These are phyloP conservation scores for Murraya paniculata DNA, from an alignment of 345 rosid genomes.

Conservation along the genomic window DNA sequence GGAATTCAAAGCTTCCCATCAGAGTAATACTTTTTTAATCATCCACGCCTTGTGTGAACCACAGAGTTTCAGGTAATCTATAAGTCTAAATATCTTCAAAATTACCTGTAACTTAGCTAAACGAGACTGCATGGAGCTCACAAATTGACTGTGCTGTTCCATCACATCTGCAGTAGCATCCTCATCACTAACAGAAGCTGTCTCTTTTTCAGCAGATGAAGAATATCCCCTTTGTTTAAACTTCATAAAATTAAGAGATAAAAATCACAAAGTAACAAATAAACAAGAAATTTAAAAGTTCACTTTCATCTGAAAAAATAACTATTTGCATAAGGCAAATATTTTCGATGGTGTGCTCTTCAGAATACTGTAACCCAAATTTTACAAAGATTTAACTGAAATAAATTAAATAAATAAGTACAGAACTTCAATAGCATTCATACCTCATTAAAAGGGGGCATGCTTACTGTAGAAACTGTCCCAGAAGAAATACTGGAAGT, in stretches of 20 bases:
- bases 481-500: slow-evolving; percentile 37
- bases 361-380: neutral
- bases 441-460: slow-evolving; percentile 57
- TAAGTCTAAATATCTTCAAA: slow-evolving; percentile 16
- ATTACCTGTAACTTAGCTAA: slow-evolving; percentile 88
- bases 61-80: neutral
- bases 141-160: slow-evolving; percentile 79
- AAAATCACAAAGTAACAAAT: slow-evolving; percentile 14
- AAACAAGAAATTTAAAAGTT: neutral
- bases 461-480: slow-evolving; percentile 37
- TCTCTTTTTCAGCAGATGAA: slow-evolving; percentile 52
- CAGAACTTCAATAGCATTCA: slow-evolving; percentile 11
- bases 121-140: slow-evolving; percentile 92
- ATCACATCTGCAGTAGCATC: slow-evolving; percentile 64
- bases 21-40: neutral
- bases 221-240: slow-evolving; percentile 59
- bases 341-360: neutral
- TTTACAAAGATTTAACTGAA: neutral
- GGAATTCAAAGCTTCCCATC: neutral
- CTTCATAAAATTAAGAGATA: slow-evolving; percentile 22
- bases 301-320: neutral
- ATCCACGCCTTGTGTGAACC: neutral
- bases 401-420: neutral
- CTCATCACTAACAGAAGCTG: slow-evolving; percentile 57
- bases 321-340: neutral